Conservation (phyloP, 768 basidiomycete genomes). For the Termitomyces sp. region DNA sequence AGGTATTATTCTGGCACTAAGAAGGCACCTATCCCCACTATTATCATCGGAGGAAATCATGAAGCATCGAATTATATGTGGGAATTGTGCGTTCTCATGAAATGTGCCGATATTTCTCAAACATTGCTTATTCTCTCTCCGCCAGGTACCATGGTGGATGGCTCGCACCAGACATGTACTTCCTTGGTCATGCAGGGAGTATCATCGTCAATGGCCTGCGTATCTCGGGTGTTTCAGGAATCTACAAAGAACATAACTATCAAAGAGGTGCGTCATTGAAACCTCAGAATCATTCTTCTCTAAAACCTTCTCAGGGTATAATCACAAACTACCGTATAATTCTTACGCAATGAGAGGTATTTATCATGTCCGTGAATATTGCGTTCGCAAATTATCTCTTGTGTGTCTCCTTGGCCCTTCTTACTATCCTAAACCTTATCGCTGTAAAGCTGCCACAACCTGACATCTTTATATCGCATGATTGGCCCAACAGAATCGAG, state of each 20-base stretch:
- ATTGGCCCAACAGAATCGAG: conserved; percentile 90
- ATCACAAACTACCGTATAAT: conserved; percentile 81
- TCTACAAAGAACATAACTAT: conserved; percentile 79
- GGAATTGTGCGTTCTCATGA: conserved; percentile 65
- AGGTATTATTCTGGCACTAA: conserved; percentile 87
- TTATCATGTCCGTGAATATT: conserved; percentile 89
- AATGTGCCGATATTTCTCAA: background rate
- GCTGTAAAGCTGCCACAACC: conserved; percentile 1
- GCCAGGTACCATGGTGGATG: conserved; percentile 94
- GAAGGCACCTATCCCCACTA: conserved; percentile 76
- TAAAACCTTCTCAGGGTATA: conserved; percentile 46
- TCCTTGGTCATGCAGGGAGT: conserved; percentile 87
- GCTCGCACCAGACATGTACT: conserved; percentile 96
- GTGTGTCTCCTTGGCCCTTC: conserved; percentile 28
- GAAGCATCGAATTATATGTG: conserved; percentile 96
- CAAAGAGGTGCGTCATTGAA: conserved; percentile 39
- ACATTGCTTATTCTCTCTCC: background rate
- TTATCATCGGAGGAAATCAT: conserved; percentile 97
- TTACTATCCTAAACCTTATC: background rate
- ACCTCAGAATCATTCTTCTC: background rate
- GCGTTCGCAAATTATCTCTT: conserved; percentile 70
- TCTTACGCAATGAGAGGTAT: conserved; percentile 66
- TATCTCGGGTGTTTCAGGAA: conserved; percentile 91
- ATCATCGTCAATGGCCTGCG: conserved; percentile 85
- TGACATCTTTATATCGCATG: conserved; percentile 77